Conservation (phyloP, 352 stramenopile genomes). For the Globisporangium alternatum region DNA sequence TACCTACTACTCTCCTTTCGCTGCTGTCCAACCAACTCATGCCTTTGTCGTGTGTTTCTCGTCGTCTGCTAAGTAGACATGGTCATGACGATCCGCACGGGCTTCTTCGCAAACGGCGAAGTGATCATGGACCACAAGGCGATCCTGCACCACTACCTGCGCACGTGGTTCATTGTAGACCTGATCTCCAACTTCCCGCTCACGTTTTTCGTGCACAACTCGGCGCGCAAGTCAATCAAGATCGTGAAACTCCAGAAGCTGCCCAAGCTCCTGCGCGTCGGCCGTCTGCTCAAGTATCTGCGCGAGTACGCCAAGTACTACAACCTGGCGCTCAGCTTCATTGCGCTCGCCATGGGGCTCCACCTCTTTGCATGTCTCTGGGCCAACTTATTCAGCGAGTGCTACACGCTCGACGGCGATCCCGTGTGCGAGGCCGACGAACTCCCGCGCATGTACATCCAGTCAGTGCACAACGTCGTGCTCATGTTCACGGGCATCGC, state of each 20-base stretch:
- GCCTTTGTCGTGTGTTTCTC: neutral
- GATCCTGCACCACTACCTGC: constrained; percentile 67
- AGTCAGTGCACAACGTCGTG: constrained; percentile 70
- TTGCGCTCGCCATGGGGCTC: constrained; percentile 60
- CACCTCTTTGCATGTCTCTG: constrained; percentile 76
- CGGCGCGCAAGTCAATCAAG: constrained; percentile 69
- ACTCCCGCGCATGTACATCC: constrained; percentile 67
- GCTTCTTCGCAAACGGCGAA: constrained; percentile 69
- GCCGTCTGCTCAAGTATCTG: constrained; percentile 70
- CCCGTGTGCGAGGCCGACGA: constrained; percentile 34
- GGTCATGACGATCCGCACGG: constrained; percentile 75
- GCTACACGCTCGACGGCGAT: constrained; percentile 27
- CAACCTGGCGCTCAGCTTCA: constrained; percentile 69
- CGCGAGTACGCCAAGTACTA: constrained; percentile 86
- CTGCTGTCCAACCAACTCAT: too few species aligned
- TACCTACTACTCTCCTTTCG: neutral
- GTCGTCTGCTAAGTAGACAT: constrained; percentile 45
- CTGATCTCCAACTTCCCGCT: constrained; percentile 84
- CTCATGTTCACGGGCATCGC: constrained; percentile 81
- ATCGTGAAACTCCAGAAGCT: constrained; percentile 85
- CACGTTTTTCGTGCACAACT: constrained; percentile 52
- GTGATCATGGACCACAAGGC: constrained; percentile 73
- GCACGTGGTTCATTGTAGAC: constrained; percentile 82
- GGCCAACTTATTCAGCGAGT: constrained; percentile 71
- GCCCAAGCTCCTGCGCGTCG: constrained; percentile 77